Evolutionary conservation across 2,329 filamentous ascomycete genomes (phyloP), one percentile per base, ranked within the genome.

Genomic region (Fusarium denticulatum): DNA sequence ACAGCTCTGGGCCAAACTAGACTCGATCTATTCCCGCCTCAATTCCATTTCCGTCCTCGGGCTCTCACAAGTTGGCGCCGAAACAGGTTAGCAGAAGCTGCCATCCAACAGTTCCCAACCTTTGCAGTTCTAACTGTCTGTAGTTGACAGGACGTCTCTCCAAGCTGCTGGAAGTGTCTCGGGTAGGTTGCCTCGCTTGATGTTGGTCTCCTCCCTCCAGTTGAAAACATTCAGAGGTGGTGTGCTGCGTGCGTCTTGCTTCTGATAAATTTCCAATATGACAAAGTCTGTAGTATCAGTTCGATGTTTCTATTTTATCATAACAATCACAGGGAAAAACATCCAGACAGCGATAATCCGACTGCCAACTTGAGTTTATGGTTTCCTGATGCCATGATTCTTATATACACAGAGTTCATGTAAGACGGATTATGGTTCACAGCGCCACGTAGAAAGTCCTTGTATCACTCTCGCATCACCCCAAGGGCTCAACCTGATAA

Each of bases 31-130:
- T 32, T 53, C 45, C 49, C 24, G 15, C 26, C 11, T 15, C 18
- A 64, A 36, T 64, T 39, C 67, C 50, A 30, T 32, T 64, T 69
- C 67, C 50, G 45, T 59, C 58, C 16, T 18, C 10, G 7, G 36
- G 40, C 6, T 39, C 11, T 30, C 28, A 4, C 18, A 10, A 15
- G 14, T 4, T 24, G 18, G 14, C 24, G 3, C 65, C 40, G 30
- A 69, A 63, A 24, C 15, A 14, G 45, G 12, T 47, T 64, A 69
- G 58, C 3, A 28, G 14, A 22, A 26, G 26, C 26, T 37, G 15
- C 8, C 24, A 30, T 16, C 7, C 13, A 14, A 7, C 14, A 39
- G 6, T 28, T 16, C 34, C 50, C 7, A 8, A 9, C 15, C 10
- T 53, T 65, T 37, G 6, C 16, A 20, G 18, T 10, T 16, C 10